Evolutionary conservation across 2,329 filamentous ascomycete genomes (phyloP), one percentile per base, ranked within the genome.

Genomic region (Aspergillus ochraceoroseus): DNA sequence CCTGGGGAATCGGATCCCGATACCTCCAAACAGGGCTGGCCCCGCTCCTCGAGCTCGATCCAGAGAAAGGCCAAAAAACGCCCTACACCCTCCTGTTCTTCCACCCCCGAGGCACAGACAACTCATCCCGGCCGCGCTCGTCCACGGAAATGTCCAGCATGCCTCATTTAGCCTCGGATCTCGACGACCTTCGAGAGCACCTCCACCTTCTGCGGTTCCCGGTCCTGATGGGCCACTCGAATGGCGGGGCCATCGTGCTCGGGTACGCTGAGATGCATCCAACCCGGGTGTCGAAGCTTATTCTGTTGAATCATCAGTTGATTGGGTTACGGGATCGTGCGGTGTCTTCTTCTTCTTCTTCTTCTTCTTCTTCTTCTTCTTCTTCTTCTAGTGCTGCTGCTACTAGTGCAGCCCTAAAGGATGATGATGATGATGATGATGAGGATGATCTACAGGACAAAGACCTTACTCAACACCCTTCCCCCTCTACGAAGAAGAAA

Each of bases 221-320:
- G 4, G 29, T 9, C 13, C 20, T 58, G 7, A 32, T 55, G 1
- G 53, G 55, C 17, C 57, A 58, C 23, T 58, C 54, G 5, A 52
- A 58, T 35, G 56, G 57, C 17, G 57, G 55, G 2, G 48, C 51
- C 2, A 53, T 61, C n/a, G 56, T 45, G 4, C 43, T 59, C 5
- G 53, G 45, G 3, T 61, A 58, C 25, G 56, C 56, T 5, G 52
- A 58, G 41, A 34, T 36, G 13, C 54, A 45, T 42, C 53, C 56
- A 2, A 18, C 32, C 4, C 41, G 44, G 8, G 50, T 31, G 41
- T 44, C 8, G n/a, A 53, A 41, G 14, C 34, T 61, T 3, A 35
- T 58, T 7, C 49, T 59, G 2, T 15, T 58, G 20, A 43, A 50
- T 14, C 49, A 54, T 19, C 46, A 55, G 29, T 28, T 61, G 23